Percentiles rank a stretch among this genome's conserved stretches.
phyloP scores from a whole-genome alignment of 2,329 filamentous ascomycete species.

The Colletotrichum chlorophyti region DNA sequence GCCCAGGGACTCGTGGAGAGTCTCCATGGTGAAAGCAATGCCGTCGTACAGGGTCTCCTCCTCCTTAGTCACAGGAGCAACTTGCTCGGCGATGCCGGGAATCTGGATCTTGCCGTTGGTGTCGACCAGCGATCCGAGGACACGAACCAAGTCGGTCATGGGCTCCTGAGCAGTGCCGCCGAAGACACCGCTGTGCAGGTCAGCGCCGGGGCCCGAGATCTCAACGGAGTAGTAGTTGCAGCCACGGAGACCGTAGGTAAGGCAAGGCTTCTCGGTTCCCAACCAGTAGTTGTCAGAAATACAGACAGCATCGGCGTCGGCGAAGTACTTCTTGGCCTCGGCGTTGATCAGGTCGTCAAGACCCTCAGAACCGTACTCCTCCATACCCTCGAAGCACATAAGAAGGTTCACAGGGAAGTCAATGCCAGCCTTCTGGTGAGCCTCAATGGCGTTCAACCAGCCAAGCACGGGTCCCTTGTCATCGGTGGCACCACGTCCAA shows the following conservation, averaged over 20 bases:
- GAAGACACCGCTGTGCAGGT: conserved; percentile 96
- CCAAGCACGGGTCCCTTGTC: conserved; percentile 98
- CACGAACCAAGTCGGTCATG: conserved; percentile 91
- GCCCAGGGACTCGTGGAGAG: conserved; percentile 89
- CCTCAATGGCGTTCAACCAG: conserved; percentile 98
- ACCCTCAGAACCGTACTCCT: conserved; percentile 97
- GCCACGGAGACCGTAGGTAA: conserved; percentile 95
- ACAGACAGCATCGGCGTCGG: conserved; percentile 93
- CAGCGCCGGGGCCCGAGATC: conserved; percentile 88
- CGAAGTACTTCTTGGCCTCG: conserved; percentile 94
- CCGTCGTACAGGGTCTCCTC: conserved; percentile 87
- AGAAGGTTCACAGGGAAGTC: conserved; percentile 97
- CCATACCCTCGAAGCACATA: conserved; percentile 99
- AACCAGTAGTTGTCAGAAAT: conserved; percentile 99
- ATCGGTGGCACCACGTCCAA: conserved; percentile 91
- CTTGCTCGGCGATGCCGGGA: conserved; percentile 91
- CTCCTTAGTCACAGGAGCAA: conserved; percentile 84
- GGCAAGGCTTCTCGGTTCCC: conserved; percentile 95
- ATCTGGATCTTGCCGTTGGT: conserved; percentile 92
- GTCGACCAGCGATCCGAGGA: conserved; percentile 87
- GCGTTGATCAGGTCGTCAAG: conserved; percentile 92
- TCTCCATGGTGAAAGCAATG: conserved; percentile 96
- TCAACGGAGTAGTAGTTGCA: conserved; percentile 98
- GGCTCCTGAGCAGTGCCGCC: conserved; percentile 96
- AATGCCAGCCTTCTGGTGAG: conserved; percentile 91